Conservation (phyloP, 2,329 filamentous ascomycete species). For the Moelleriella libera region DNA sequence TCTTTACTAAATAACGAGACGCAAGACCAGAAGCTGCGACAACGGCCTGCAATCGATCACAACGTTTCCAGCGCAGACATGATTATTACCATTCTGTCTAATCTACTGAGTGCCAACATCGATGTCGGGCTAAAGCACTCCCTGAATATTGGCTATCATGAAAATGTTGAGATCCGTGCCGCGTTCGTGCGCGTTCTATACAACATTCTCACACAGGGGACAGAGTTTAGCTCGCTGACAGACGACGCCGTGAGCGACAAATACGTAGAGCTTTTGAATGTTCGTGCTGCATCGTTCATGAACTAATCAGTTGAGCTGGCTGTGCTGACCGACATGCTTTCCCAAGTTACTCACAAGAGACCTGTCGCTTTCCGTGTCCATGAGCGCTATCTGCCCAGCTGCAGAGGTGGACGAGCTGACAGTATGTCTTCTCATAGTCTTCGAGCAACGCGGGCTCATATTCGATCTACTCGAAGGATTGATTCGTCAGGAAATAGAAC, state of each 20-base stretch:
- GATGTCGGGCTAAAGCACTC: conserved; percentile 59
- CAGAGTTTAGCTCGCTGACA: conserved; percentile 55
- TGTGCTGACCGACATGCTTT: neutral
- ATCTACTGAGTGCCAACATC: conserved; percentile 56
- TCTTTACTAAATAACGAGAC: conserved; percentile 48
- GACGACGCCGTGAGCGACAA: conserved; percentile 55
- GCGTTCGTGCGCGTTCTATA: conserved; percentile 58
- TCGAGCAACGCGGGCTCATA: conserved; percentile 48
- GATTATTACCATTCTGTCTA: conserved; percentile 53
- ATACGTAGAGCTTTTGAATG: conserved; percentile 50
- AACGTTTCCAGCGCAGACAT: conserved; percentile 46
- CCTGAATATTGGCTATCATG: conserved; percentile 55
- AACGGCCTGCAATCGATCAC: conserved; percentile 26
- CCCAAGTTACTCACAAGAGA: conserved; percentile 45
- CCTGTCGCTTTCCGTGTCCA: conserved; percentile 45
- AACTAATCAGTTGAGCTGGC: neutral
- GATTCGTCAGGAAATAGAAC: conserved; percentile 55
- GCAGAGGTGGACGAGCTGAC: conserved; percentile 56
- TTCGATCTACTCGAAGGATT: conserved; percentile 51
- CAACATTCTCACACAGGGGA: conserved; percentile 58
- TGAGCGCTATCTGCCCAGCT: conserved; percentile 52
- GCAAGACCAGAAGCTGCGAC: conserved; percentile 20
- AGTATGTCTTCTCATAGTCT: conserved; percentile 54
- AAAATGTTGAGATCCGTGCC: conserved; percentile 54
- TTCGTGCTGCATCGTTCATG: conserved; percentile 1